Conservation (phyloP, 352 stramenopile genomes). For the Phytophthora quininea region DNA sequence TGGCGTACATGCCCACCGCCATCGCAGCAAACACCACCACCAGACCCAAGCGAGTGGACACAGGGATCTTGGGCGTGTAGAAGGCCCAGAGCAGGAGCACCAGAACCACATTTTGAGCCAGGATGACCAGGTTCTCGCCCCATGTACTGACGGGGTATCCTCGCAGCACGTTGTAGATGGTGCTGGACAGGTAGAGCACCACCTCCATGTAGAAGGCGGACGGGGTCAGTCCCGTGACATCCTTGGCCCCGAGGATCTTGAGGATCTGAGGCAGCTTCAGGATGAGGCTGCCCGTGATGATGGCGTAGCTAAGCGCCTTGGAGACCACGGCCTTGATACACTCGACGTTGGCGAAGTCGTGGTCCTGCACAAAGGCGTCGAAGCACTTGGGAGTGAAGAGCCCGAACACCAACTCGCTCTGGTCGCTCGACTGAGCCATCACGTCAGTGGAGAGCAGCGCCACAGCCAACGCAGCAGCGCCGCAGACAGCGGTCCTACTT, state of each 20-base stretch:
- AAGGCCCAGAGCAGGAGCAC: conserved; percentile 84
- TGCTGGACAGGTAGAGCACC: conserved; percentile 80
- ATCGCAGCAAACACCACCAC: conserved; percentile 54
- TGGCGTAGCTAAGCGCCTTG: conserved; percentile 87
- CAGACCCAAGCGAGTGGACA: conserved; percentile 54
- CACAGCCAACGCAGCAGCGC: conserved; percentile 15
- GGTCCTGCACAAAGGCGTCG: conserved; percentile 77
- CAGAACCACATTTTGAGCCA: conserved; percentile 85
- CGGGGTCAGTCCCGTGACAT: conserved; percentile 85
- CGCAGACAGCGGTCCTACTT: conserved; percentile 2
- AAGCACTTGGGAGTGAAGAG: conserved; percentile 82
- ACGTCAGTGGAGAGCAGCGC: conserved; percentile 17
- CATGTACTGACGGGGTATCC: conserved; percentile 88
- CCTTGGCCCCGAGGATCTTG: conserved; percentile 82
- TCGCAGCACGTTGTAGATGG: conserved; percentile 85
- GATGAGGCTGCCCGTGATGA: conserved; percentile 86
- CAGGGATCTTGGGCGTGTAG: conserved; percentile 60
- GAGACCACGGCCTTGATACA: conserved; percentile 87
- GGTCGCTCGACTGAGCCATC: conserved; percentile 17
- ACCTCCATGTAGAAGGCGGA: conserved; percentile 91
- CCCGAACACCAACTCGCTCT: conserved; percentile 66
- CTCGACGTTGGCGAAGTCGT: conserved; percentile 82
- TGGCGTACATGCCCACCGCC: conserved; percentile 59
- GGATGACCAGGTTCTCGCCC: conserved; percentile 86
- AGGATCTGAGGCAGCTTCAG: conserved; percentile 91